Conservation (phyloP, 306 rosid genomes). For the apple (Malus domestica) region DNA sequence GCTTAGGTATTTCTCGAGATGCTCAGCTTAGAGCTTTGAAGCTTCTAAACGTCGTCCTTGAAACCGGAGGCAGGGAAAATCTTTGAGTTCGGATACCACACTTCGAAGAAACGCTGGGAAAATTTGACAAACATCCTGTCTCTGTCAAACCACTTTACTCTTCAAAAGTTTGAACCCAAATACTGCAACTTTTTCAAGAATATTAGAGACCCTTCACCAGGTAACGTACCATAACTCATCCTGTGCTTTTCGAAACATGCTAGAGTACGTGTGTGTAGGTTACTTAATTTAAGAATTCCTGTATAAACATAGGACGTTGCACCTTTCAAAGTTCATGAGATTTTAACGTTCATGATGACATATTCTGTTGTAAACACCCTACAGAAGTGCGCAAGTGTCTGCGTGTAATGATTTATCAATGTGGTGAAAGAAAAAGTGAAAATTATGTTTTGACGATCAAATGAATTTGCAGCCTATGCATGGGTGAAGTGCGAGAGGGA, state of each 20-base stretch:
- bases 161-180: conserved; percentile 23
- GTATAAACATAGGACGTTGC: too few relatives aligned
- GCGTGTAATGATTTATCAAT: too few relatives aligned
- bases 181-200: conserved; percentile 24
- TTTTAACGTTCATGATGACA: too few relatives aligned
- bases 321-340: too few relatives aligned
- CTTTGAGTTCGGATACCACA: conserved; percentile 32
- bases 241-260: too few relatives aligned
- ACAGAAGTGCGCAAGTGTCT: too few relatives aligned
- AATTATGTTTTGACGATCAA: too few relatives aligned
- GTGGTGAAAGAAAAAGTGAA: too few relatives aligned
- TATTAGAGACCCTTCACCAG: conserved; percentile 36
- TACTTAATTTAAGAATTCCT: too few relatives aligned
- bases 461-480: conserved; percentile 30
- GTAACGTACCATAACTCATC: conserved; percentile 5
- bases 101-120: conserved; percentile 31
- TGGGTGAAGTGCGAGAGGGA: conserved; percentile 40
- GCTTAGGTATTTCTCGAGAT: conserved; percentile 36
- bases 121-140: conserved; percentile 19
- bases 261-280: too few relatives aligned
- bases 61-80: conserved; percentile 22
- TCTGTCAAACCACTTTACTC: conserved; percentile 35
- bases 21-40: conserved; percentile 40
- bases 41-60: conserved; percentile 25
- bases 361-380: too few relatives aligned